Conservation (phyloP, 2,329 filamentous ascomycete genomes). For the Hymenoscyphus linearis region DNA sequence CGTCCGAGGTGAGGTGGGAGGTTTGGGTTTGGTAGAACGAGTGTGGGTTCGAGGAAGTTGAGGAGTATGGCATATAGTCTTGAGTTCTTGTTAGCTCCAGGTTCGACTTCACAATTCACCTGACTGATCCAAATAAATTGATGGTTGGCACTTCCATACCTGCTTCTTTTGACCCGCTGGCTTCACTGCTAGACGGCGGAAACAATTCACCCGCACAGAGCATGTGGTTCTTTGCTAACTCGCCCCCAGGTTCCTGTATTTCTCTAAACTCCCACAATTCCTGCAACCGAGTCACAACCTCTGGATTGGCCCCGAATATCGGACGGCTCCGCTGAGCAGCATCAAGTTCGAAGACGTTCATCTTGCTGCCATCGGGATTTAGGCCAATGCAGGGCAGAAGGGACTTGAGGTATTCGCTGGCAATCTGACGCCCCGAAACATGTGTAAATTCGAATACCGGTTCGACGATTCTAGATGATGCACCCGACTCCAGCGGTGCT, state of each 20-base stretch:
- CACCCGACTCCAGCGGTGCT: background rate
- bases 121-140: background rate
- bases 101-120: background rate
- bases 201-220: background rate
- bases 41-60: background rate
- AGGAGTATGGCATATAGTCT: background rate
- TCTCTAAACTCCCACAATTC: conserved; percentile 1
- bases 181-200: background rate
- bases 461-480: background rate
- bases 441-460: conserved; percentile 3
- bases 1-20: background rate
- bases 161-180: background rate
- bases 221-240: background rate
- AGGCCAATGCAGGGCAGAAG: background rate
- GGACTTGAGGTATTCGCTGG: background rate
- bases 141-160: background rate
- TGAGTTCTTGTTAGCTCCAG: background rate
- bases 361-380: conserved; percentile 1
- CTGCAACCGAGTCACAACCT: conserved; percentile 2
- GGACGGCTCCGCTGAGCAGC: background rate
- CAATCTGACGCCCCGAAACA: background rate
- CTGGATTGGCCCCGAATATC: conserved; percentile 2
- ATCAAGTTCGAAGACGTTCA: conserved; percentile 13
- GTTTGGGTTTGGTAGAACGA: background rate
- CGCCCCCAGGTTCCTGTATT: background rate